Conservation (phyloP, 306 rosid species). For the Argentina anserina region DNA sequence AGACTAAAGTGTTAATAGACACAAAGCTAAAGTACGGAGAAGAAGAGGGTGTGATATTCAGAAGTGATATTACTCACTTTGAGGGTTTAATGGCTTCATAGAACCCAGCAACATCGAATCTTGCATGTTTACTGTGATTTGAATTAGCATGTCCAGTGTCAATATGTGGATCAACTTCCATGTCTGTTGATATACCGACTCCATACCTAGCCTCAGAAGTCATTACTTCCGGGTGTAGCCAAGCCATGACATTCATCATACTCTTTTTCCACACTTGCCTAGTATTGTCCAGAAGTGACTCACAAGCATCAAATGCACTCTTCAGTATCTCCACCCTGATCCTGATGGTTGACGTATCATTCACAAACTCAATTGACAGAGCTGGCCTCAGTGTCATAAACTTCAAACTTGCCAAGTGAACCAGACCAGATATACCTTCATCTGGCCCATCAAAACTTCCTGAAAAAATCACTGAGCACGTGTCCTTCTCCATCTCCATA, state of each 20-base stretch:
- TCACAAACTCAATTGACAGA: conserved; percentile 41
- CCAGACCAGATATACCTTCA: conserved; percentile 76
- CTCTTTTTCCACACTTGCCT: conserved; percentile 87
- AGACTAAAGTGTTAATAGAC: conserved; percentile 17
- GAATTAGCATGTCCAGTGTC: conserved; percentile 35
- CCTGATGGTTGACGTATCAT: conserved; percentile 48
- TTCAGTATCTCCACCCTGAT: conserved; percentile 70
- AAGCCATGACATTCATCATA: conserved; percentile 76
- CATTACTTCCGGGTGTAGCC: conserved; percentile 85
- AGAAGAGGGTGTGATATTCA: conserved; percentile 10
- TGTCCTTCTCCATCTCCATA: conserved; percentile 15
- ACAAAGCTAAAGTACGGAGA: neutral
- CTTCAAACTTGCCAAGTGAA: conserved; percentile 77
- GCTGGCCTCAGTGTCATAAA: conserved; percentile 64
- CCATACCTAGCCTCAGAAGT: conserved; percentile 74
- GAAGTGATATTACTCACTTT: conserved; percentile 58
- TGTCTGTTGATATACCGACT: conserved; percentile 38
- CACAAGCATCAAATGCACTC: conserved; percentile 66
- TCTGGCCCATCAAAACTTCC: conserved; percentile 86
- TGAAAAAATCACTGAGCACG: conserved; percentile 55
- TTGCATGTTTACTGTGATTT: conserved; percentile 31
- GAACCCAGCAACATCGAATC: conserved; percentile 69
- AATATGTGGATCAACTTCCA: conserved; percentile 40
- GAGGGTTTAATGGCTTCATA: conserved; percentile 93
- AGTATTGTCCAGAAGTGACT: conserved; percentile 65